Evolutionary conservation across 208 protist species (phyloP), one percentile per base, ranked within the genome.

Genomic region (Chromosphaera perkinsii): DNA sequence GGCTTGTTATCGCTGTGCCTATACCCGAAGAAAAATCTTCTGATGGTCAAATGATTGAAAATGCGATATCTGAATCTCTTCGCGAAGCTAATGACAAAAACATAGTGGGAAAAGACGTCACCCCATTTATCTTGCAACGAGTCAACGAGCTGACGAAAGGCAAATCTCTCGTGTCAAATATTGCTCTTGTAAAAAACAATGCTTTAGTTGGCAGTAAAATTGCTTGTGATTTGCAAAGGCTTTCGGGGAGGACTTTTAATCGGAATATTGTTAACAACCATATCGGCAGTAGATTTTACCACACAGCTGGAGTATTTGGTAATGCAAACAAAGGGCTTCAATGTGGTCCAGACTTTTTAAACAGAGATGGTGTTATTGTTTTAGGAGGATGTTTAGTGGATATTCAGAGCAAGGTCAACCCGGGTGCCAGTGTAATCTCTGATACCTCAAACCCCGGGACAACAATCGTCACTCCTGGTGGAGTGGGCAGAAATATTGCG

Each of bases 131-230:
- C 26, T 61, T 75, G 26, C 4, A 47, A 26, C 35, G 29, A 7
- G 49, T 75, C 27, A 32, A 31, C 31, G n/a, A 68, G 17, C 36
- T 60, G 9, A 75, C 70, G 3, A 24, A 31, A 2, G 70, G 70
- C 24, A 37, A 26, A 5, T 63, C 61, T n/a, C 70, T 75, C 14
- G 9, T 10, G 14, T 20, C 52, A 5, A 69, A 68, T 33, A 51
- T 75, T 52, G 59, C 60, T 3, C 70, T 75, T 4, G 51, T 62
- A 29, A 36, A 51, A 31, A 67, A 68, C 52, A 68, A 75, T 32
- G 70, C 70, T 20, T 10, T 3, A 2, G 49, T 31, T 14, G 61
- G 40, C 26, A 61, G 60, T 1, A 9, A 29, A 7, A 67, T 75
- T 32, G 61, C 60, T 12, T 22, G 10, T 27, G 24, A 9, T 10